Evolutionary conservation across 805 yeast species (phyloP).

Genomic region (Candida maris): DNA sequence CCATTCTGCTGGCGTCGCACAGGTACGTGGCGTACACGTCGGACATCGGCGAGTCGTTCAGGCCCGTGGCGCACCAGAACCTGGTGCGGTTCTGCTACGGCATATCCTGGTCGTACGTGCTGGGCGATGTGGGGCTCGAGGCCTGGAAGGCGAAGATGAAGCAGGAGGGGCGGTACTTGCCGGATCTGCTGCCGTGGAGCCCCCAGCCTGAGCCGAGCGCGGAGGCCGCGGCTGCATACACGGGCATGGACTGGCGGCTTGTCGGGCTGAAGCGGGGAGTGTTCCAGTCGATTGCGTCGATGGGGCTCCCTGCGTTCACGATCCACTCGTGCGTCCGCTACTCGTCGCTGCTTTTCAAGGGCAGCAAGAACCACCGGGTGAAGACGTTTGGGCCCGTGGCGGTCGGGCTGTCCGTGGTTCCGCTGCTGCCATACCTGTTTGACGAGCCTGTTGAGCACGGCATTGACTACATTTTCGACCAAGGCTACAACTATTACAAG

Average conservation of each 20-base stretch:
- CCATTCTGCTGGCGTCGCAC: constrained; percentile 68
- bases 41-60: constrained; percentile 81
- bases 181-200: constrained; percentile 70
- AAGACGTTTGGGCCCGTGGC: constrained; percentile 74
- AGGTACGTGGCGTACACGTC: constrained; percentile 84
- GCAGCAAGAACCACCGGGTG: constrained; percentile 43
- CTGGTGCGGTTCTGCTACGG: constrained; percentile 67
- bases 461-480: constrained; percentile 57
- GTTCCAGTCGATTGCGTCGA: constrained; percentile 77
- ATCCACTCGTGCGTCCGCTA: constrained; percentile 74
- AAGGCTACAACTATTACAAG: constrained; percentile 39
- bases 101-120: constrained; percentile 68
- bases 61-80: constrained; percentile 73
- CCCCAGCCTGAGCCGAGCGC: constrained; percentile 39
- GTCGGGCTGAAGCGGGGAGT: constrained; percentile 67
- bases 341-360: constrained; percentile 59
- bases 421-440: constrained; percentile 70
- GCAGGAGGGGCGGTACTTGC: constrained; percentile 58
- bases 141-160: constrained; percentile 69
- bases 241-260: constrained; percentile 62
- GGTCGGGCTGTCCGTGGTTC: constrained; percentile 74
- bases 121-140: constrained; percentile 72
- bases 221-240: constrained; percentile 34
- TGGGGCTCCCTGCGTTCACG: constrained; percentile 86
- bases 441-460: constrained; percentile 80